Evolutionary conservation across 2,329 filamentous ascomycete genomes (phyloP).

Genomic region (Hypoxylon sp.): DNA sequence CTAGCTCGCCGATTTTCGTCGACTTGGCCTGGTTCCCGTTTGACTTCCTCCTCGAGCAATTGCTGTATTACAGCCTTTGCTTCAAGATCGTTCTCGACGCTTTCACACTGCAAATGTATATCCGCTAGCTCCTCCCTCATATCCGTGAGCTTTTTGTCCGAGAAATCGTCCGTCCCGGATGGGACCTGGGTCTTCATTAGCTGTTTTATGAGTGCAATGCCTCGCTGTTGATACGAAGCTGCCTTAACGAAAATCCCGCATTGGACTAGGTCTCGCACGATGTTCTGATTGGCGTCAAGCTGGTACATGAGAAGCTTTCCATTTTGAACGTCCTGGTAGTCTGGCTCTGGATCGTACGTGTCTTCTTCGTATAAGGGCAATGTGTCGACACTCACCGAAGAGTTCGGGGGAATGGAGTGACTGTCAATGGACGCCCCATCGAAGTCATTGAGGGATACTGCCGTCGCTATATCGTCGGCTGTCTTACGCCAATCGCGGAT

Average conservation of each 20-base stretch:
- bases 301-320: conserved; percentile 43
- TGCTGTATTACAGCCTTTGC: conserved; percentile 42
- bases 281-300: conserved; percentile 46
- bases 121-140: conserved; percentile 51
- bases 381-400: conserved; percentile 31
- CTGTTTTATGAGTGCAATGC: conserved; percentile 44
- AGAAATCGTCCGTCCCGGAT: conserved; percentile 22
- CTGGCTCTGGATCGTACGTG: conserved; percentile 48
- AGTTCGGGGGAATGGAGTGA: conserved; percentile 13
- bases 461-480: conserved; percentile 48
- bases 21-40: conserved; percentile 24
- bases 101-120: conserved; percentile 46
- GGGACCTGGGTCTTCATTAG: conserved; percentile 31
- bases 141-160: conserved; percentile 30
- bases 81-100: conserved; percentile 37
- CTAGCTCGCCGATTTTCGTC: conserved; percentile 41
- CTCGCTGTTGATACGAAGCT: conserved; percentile 45
- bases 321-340: conserved; percentile 37
- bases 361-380: conserved; percentile 40
- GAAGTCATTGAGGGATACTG: conserved; percentile 42
- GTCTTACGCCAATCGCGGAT: conserved; percentile 48
- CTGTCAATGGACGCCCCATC: conserved; percentile 18
- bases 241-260: conserved; percentile 46
- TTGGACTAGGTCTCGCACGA: conserved; percentile 43
- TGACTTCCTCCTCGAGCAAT: conserved; percentile 43